Evolutionary conservation across 352 stramenopile genomes (phyloP).

Genomic region (Bremia lactucae): DNA sequence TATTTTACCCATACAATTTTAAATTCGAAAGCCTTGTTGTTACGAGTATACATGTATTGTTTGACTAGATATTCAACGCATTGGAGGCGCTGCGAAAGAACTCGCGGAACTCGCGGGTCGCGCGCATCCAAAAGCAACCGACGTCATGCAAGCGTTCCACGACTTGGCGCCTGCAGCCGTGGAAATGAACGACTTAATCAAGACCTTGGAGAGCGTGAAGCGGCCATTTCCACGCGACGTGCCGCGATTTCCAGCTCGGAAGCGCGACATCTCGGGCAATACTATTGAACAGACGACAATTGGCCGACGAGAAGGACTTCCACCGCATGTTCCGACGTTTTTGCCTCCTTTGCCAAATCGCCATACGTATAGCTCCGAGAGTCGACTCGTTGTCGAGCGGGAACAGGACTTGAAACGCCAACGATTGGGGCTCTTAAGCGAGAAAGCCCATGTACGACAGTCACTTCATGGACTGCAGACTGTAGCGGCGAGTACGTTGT

Average conservation of each 20-base stretch:
- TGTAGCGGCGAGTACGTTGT: conserved; percentile 26
- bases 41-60: too few relatives aligned
- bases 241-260: conserved; percentile 35
- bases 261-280: conserved; percentile 35
- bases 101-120: conserved; percentile 43
- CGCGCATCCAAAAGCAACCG: conserved; percentile 35
- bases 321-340: conserved; percentile 39
- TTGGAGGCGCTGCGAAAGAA: conserved; percentile 37
- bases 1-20: not conserved
- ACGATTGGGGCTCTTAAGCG: conserved; percentile 36
- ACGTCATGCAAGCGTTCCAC: conserved; percentile 34
- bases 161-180: conserved; percentile 36
- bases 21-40: too few relatives aligned
- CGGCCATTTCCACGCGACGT: conserved; percentile 45
- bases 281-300: conserved; percentile 49
- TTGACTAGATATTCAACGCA: conserved; percentile 36
- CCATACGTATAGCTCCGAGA: conserved; percentile 49
- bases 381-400: conserved; percentile 39
- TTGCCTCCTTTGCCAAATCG: conserved; percentile 40
- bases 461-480: conserved; percentile 44
- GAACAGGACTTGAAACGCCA: conserved; percentile 44
- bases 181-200: conserved; percentile 36
- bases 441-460: conserved; percentile 53
- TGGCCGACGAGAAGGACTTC: conserved; percentile 36
- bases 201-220: conserved; percentile 41